Base-by-base conservation (phyloP, 1,139 yeast genomes). In the Spathaspora sp. region DNA sequence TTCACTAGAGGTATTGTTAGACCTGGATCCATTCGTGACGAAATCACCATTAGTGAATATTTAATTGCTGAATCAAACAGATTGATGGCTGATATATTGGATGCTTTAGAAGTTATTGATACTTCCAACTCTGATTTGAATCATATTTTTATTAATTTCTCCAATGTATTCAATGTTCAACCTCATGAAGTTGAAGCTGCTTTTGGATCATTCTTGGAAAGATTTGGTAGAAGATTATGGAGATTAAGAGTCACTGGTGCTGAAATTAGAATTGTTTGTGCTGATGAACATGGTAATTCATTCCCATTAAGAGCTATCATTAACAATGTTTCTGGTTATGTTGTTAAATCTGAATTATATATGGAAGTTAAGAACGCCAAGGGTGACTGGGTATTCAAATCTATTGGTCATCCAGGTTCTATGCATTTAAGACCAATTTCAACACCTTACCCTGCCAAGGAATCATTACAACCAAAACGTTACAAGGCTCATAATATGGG, bases 401-500 rank as follows among this genome's bases (percentile, higher is more conserved):
- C 97, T 5, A 80, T 93, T 64, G 97, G 96, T 47, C 80, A 83
- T 56, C 96, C 97, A 46, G 99, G 99, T 31, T 81, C 95, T 25
- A 93, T 93, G 99, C 99, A 93, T 65, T 78, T 93, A 74, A 85
- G 98, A 71, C 86, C 97, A 45, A 90, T 93, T 60, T 87, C 93
- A 42, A 88, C 97, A 45, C 97, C 98, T 46, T 95, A 93, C 65
- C 95, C 98, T 48, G 96, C 95, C 38, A 93, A 93, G 77, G 99
- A 93, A 72, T 91, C 96, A 72, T 80, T 93, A 61, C 99, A 93
- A 76, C 97, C 98, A 59, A 93, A 93, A 72, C 90, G 99, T 74
- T 95, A 95, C 76, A 89, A 87, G 75, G 99, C 99, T 42, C 98
- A 93, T 71, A 81, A 89, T 62, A 88, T 93, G 93, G 99, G 99